Evolutionary conservation across 2,329 filamentous ascomycete genomes (phyloP).

Genomic region (Nigrograna mackinnonii): DNA sequence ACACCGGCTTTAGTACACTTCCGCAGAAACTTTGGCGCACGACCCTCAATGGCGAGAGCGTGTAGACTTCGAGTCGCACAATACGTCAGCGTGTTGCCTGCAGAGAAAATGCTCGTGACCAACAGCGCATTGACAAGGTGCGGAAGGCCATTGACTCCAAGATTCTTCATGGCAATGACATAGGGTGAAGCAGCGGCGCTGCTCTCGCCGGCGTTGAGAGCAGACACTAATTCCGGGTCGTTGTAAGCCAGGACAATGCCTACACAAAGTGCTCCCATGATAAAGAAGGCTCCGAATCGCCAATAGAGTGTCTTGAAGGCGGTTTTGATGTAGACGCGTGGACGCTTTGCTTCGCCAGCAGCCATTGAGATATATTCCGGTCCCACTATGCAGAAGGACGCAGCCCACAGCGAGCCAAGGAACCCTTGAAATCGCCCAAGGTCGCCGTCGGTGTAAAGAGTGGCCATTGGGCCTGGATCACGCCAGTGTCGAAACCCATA

Average conservation of each 20-base stretch:
- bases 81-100: slow-evolving; percentile 14
- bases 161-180: slow-evolving; percentile 60
- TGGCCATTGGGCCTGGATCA: slow-evolving; percentile 27
- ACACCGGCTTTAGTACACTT: slow-evolving; percentile 50
- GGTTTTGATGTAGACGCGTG: slow-evolving; percentile 27
- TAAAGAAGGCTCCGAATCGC: slow-evolving; percentile 43
- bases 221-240: slow-evolving; percentile 68
- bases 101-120: slow-evolving; percentile 53
- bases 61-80: background rate
- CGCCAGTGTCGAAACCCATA: slow-evolving; percentile 46
- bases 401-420: slow-evolving; percentile 23
- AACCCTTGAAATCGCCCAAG: slow-evolving; percentile 21
- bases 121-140: slow-evolving; percentile 58
- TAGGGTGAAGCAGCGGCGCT: slow-evolving; percentile 59
- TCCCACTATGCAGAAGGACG: slow-evolving; percentile 40
- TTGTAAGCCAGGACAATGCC: slow-evolving; percentile 56
- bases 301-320: slow-evolving; percentile 33
- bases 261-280: slow-evolving; percentile 35
- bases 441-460: slow-evolving; percentile 5
- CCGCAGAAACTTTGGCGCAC: slow-evolving; percentile 12
- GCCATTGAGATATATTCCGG: slow-evolving; percentile 46
- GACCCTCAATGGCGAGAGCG: background rate
- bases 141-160: slow-evolving; percentile 55
- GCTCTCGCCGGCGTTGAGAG: slow-evolving; percentile 32
- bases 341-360: slow-evolving; percentile 37